These are phyloP conservation scores for Mikania micrantha DNA, from an alignment of 129 eudicot genomes.

Conservation along the genomic window DNA sequence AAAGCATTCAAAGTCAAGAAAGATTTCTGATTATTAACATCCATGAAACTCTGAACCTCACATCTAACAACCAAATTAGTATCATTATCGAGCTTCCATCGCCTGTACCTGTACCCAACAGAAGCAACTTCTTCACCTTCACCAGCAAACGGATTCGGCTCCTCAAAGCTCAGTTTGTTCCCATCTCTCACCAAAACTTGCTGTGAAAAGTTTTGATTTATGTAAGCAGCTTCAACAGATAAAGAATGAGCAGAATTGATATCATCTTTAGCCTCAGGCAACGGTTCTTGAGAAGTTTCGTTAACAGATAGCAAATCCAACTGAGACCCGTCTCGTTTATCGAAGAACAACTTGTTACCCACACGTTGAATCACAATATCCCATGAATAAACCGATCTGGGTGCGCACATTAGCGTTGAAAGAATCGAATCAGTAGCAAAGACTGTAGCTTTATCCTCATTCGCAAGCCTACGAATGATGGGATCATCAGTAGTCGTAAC, in stretches of 20 bases:
- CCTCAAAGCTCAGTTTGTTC: conserved; percentile 57
- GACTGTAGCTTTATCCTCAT: conserved; percentile 77
- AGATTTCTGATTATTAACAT: conserved; percentile 51
- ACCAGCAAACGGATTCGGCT: conserved; percentile 65
- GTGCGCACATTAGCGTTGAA: conserved; percentile 67
- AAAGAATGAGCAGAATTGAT: conserved; percentile 69
- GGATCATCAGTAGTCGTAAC: conserved; percentile 87
- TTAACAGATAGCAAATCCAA: conserved; percentile 70
- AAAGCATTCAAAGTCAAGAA: conserved; percentile 70
- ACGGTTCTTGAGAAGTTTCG: conserved; percentile 79
- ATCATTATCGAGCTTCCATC: conserved; percentile 75
- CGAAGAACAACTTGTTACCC: conserved; percentile 77
- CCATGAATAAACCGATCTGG: conserved; percentile 81
- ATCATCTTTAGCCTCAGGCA: conserved; percentile 84
- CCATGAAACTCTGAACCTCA: conserved; percentile 72
- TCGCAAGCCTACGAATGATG: conserved; percentile 54
- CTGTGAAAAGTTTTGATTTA: conserved; percentile 83
- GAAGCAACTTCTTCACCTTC: conserved; percentile 86
- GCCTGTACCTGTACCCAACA: conserved; percentile 71
- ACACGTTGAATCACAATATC: conserved; percentile 85
- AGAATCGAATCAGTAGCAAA: conserved; percentile 69
- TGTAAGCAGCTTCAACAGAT: conserved; percentile 76
- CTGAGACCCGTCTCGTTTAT: conserved; percentile 86
- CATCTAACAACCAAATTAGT: conserved; percentile 66
- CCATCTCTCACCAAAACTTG: conserved; percentile 76